Percentiles rank a stretch among this genome's conserved stretches.
These are phyloP conservation scores for Physcomitrium patens DNA, from an alignment of 225 moss, liverwort and hornwort species.

Conservation along the genomic window DNA sequence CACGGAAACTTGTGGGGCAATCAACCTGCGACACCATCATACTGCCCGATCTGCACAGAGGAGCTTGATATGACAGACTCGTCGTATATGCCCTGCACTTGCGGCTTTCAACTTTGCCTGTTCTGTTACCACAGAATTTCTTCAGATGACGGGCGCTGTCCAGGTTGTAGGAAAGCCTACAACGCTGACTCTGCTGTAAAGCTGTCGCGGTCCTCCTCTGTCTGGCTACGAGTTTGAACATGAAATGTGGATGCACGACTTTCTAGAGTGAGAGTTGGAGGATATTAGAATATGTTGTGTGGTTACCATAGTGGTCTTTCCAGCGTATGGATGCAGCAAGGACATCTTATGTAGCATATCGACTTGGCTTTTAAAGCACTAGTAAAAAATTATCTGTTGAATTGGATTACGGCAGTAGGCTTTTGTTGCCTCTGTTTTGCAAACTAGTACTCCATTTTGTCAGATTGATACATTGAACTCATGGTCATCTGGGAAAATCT, in stretches of 20 bases:
- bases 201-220: conserved; percentile 69
- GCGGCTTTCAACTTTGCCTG: conserved; percentile 87
- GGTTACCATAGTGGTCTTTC: conserved; percentile 43
- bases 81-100: conserved; percentile 85
- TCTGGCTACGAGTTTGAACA: conserved; percentile 72
- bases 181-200: conserved; percentile 75
- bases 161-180: conserved; percentile 86
- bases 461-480: conserved; percentile 26
- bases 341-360: conserved; percentile 55
- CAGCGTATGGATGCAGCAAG: conserved; percentile 47
- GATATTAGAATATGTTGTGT: conserved; percentile 36
- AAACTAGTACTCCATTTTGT: conserved; percentile 24
- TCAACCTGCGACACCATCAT: conserved; percentile 74
- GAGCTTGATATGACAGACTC: conserved; percentile 88
- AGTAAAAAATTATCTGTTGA: conserved; percentile 45
- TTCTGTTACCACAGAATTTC: conserved; percentile 95
- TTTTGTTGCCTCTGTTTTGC: conserved; percentile 38
- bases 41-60: conserved; percentile 92
- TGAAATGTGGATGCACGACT: conserved; percentile 25
- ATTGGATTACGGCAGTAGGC: conserved; percentile 32
- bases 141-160: conserved; percentile 88
- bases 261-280: conserved; percentile 8
- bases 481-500: conserved; percentile 25
- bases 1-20: conserved; percentile 79
- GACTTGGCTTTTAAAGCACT: conserved; percentile 52